These are phyloP conservation scores for Eutypa lata DNA, from an alignment of 2,329 filamentous ascomycete species.

Conservation along the genomic window DNA sequence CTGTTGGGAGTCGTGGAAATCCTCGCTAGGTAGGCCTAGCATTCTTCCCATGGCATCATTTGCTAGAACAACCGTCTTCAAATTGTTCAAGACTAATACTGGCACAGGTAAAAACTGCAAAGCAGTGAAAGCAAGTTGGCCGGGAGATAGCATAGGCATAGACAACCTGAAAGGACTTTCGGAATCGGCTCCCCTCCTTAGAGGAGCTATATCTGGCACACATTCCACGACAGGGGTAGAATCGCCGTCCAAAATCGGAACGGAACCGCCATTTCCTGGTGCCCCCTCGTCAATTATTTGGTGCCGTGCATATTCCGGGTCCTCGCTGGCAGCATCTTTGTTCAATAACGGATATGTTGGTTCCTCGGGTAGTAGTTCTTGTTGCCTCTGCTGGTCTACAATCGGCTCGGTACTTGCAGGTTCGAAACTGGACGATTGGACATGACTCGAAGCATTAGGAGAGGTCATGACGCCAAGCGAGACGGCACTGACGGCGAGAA, in stretches of 20 bases:
- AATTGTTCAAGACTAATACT: conserved; percentile 62
- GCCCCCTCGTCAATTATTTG: conserved; percentile 4
- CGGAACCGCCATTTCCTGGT: conserved; percentile 8
- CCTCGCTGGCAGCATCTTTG: neutral
- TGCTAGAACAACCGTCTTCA: conserved; percentile 69
- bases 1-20: conserved; percentile 32
- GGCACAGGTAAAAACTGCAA: conserved; percentile 74
- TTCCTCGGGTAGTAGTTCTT: neutral
- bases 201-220: conserved; percentile 9
- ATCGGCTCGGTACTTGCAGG: conserved; percentile 10
- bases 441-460: conserved; percentile 9
- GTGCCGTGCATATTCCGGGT: neutral
- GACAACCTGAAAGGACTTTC: conserved; percentile 34
- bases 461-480: conserved; percentile 21
- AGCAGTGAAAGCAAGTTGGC: conserved; percentile 61
- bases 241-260: conserved; percentile 4
- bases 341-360: neutral
- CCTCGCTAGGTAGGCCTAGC: conserved; percentile 51
- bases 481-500: conserved; percentile 10
- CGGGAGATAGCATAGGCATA: conserved; percentile 47
- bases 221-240: conserved; percentile 8
- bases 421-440: conserved; percentile 6
- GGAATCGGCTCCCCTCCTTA: conserved; percentile 22
- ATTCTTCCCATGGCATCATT: conserved; percentile 74
- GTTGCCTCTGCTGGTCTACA: neutral